A percentile compares a stretch with the other conserved stretches of the same genome.
phyloP scores from a whole-genome alignment of 1,139 yeast species.

The Debaryomyces singareniensis region DNA sequence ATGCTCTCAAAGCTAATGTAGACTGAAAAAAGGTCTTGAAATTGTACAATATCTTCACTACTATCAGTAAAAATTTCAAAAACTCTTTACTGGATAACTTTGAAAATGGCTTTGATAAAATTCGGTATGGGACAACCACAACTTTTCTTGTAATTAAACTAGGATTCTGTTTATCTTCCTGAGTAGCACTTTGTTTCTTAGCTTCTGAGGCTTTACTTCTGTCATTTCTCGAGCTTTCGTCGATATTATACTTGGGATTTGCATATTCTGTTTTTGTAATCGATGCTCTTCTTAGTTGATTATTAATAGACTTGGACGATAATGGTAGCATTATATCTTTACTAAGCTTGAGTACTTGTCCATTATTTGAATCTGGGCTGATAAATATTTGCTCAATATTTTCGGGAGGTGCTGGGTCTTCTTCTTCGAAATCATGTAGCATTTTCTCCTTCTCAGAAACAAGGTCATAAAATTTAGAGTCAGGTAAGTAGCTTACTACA shows the following conservation, averaged over 20 bases:
- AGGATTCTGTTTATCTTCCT: background rate
- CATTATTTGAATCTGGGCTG: conserved; percentile 8
- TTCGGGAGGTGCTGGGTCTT: conserved; percentile 3
- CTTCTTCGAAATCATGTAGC: conserved; percentile 5
- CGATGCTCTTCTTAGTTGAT: conserved; percentile 24
- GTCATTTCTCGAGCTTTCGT: conserved; percentile 1
- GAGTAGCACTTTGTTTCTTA: background rate
- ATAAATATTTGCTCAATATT: conserved; percentile 5
- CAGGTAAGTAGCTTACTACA: conserved; percentile 25
- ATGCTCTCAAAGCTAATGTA: conserved; percentile 2
- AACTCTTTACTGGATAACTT: conserved; percentile 35
- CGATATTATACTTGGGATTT: background rate
- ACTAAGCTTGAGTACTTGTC: conserved; percentile 27
- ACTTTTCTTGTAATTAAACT: conserved; percentile 20
- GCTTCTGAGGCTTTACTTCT: conserved; percentile 2
- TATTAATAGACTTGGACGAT: conserved; percentile 37
- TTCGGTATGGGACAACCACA: conserved; percentile 39
- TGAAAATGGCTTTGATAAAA: conserved; percentile 36
- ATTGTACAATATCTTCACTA: conserved; percentile 33
- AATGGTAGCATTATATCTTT: conserved; percentile 32
- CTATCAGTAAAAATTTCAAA: conserved; percentile 27
- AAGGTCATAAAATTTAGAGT: conserved; percentile 26
- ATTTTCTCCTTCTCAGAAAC: conserved; percentile 29
- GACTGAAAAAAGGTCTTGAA: conserved; percentile 23
- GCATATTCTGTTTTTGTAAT: conserved; percentile 3